Percentiles rank a stretch among this genome's conserved stretches.
phyloP scores from a whole-genome alignment of 192 early-diverging fungal species.

The Coemansia sp. region DNA sequence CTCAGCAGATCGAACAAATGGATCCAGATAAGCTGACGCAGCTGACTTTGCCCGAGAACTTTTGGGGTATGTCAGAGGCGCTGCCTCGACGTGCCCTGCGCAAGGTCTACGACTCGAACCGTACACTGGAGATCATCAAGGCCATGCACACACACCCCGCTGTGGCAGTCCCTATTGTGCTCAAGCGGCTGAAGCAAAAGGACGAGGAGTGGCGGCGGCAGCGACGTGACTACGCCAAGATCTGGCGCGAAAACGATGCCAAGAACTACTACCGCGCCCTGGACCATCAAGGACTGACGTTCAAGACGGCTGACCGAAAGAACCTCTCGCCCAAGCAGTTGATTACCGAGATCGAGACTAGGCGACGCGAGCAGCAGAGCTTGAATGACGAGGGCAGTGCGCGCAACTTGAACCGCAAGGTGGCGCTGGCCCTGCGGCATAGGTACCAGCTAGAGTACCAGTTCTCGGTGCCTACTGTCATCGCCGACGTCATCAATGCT shows the following conservation, averaged over 20 bases:
- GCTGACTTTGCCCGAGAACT: conserved; percentile 73
- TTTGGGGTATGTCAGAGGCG: conserved; percentile 84
- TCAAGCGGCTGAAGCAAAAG: conserved; percentile 96
- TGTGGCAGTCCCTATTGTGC: conserved; percentile 89
- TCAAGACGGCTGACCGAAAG: conserved; percentile 88
- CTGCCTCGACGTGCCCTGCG: conserved; percentile 93
- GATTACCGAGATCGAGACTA: conserved; percentile 81
- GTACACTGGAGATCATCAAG: conserved; percentile 89
- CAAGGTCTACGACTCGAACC: conserved; percentile 90
- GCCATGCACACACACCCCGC: conserved; percentile 90
- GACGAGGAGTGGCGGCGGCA: conserved; percentile 89
- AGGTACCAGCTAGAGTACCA: conserved; percentile 82
- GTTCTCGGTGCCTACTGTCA: conserved; percentile 74
- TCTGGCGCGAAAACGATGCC: conserved; percentile 93
- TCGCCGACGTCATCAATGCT: conserved; percentile 78
- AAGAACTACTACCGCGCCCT: conserved; percentile 95
- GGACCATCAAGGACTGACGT: conserved; percentile 92
- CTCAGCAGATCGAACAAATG: conserved; percentile 84
- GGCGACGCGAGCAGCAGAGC: conserved; percentile 81
- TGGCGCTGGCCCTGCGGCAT: conserved; percentile 51
- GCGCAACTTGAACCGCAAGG: conserved; percentile 43
- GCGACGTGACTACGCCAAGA: conserved; percentile 93
- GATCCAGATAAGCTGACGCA: conserved; percentile 70
- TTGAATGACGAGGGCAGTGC: conserved; percentile 36
- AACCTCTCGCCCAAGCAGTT: conserved; percentile 76